Percentiles rank a stretch among this genome's conserved stretches.
phyloP scores from a whole-genome alignment of 2,329 filamentous ascomycete genomes.

The Neofusicoccum laricinum region DNA sequence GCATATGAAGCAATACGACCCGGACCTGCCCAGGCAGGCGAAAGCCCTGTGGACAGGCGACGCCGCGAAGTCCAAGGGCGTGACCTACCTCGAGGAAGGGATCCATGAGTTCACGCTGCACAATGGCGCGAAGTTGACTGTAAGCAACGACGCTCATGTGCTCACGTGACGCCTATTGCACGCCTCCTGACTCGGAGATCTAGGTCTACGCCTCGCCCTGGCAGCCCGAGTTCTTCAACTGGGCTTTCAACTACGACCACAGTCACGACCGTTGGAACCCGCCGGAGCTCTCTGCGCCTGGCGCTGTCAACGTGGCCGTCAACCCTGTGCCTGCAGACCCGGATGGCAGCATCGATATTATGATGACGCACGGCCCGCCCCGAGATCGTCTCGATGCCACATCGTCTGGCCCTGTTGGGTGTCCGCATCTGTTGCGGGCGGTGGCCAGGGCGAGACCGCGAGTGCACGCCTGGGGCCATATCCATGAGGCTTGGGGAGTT shows the following conservation, averaged over 20 bases:
- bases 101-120: conserved; percentile 44
- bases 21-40: conserved; percentile 20
- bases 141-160: conserved; percentile 19
- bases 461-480: conserved; percentile 63
- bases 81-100: conserved; percentile 58
- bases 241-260: conserved; percentile 55
- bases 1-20: conserved; percentile 25
- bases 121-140: conserved; percentile 49
- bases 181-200: too few species aligned
- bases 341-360: conserved; percentile 51
- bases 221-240: conserved; percentile 55
- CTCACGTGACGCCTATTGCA: not conserved
- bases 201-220: conserved; percentile 54
- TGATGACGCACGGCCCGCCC: conserved; percentile 63
- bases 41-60: conserved; percentile 47
- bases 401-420: conserved; percentile 46
- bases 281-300: conserved; percentile 25
- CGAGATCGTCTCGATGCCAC: conserved; percentile 47
- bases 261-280: conserved; percentile 53
- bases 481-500: conserved; percentile 52
- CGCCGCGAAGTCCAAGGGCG: conserved; percentile 44
- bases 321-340: conserved; percentile 38
- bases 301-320: conserved; percentile 14
- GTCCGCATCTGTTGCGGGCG: conserved; percentile 53
- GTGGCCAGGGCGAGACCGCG: conserved; percentile 49